Evolutionary conservation across 345 rosid species (phyloP).

Genomic region (Chamaenerion angustifolium): DNA sequence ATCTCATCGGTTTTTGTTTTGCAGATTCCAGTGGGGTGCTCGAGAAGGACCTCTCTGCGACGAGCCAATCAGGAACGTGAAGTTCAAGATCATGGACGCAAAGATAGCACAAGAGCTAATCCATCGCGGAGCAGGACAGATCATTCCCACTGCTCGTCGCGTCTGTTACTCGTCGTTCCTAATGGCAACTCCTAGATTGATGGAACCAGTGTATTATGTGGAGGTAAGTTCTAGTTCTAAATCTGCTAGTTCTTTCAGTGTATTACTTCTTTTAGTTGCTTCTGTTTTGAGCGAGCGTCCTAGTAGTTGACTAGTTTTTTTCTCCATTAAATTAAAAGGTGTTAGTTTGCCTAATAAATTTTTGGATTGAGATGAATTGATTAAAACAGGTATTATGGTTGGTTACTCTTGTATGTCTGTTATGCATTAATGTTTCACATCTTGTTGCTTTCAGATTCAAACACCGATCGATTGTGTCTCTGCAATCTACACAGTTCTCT

Average conservation of each 20-base stretch:
- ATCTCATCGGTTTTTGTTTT: constrained; percentile 7
- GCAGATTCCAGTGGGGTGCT: constrained; percentile 98
- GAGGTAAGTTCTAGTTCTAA: constrained; percentile 35
- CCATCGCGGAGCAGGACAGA: constrained; percentile 96
- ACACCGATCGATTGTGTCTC: constrained; percentile 94
- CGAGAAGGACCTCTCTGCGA: constrained; percentile 98
- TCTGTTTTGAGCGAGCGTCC: too few species aligned
- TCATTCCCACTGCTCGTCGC: constrained; percentile 92
- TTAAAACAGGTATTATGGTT: neutral
- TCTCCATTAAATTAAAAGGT: too few species aligned
- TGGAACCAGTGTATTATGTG: constrained; percentile 98
- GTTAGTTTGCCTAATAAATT: too few species aligned
- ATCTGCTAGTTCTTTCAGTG: too few species aligned
- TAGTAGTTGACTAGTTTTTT: too few species aligned
- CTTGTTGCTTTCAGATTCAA: constrained; percentile 55
- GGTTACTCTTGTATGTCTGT: neutral
- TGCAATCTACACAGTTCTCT: constrained; percentile 82
- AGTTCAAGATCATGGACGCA: constrained; percentile 96
- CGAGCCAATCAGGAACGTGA: constrained; percentile 92
- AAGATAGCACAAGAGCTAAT: constrained; percentile 80
- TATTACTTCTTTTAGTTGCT: too few species aligned
- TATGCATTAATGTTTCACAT: too few species aligned
- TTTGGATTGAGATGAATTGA: neutral
- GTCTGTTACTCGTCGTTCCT: constrained; percentile 91
- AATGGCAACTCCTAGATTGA: constrained; percentile 92